A percentile compares a stretch with the other conserved stretches of the same genome.
phyloP scores from a whole-genome alignment of 23 red algal genomes.

The Gracilaria gracilis region DNA sequence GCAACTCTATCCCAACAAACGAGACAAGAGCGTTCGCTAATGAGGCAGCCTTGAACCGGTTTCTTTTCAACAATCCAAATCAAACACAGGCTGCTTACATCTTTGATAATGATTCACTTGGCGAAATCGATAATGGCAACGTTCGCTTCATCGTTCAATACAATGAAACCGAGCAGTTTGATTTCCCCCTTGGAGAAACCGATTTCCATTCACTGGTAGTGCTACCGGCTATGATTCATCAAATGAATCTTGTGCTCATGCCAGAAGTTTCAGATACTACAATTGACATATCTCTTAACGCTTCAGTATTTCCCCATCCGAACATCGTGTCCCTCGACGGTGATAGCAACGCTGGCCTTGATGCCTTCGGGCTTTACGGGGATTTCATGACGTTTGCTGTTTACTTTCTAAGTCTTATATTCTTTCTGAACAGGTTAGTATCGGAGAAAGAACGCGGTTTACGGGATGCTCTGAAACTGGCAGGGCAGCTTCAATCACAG shows the following conservation, averaged over 20 bases:
- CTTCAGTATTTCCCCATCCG: constrained; percentile 89
- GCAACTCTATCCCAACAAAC: constrained; percentile 34
- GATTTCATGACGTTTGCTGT: constrained; percentile 82
- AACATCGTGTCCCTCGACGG: constrained; percentile 38
- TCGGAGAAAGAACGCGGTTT: constrained; percentile 83
- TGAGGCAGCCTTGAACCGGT: constrained; percentile 61
- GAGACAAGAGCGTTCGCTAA: constrained; percentile 62
- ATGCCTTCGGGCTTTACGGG: constrained; percentile 81
- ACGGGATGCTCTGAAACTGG: constrained; percentile 80
- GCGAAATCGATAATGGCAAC: constrained; percentile 57
- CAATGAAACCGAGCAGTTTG: constrained; percentile 81
- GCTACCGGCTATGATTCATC: constrained; percentile 82
- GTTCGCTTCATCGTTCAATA: constrained; percentile 90
- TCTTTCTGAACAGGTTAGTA: constrained; percentile 84
- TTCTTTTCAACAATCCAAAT: constrained; percentile 76
- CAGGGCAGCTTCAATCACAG: constrained; percentile 78
- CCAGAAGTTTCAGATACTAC: constrained; percentile 40
- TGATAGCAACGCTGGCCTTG: constrained; percentile 18
- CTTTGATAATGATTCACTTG: constrained; percentile 82
- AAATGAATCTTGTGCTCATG: constrained; percentile 92
- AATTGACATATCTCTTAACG: constrained; percentile 66
- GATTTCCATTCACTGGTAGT: constrained; percentile 57
- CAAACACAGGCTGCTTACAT: constrained; percentile 92
- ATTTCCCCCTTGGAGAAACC: constrained; percentile 73
- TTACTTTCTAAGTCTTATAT: constrained; percentile 81